Conservation (phyloP, 2,329 filamentous ascomycete genomes). For the Ramularia collo-cygni region DNA sequence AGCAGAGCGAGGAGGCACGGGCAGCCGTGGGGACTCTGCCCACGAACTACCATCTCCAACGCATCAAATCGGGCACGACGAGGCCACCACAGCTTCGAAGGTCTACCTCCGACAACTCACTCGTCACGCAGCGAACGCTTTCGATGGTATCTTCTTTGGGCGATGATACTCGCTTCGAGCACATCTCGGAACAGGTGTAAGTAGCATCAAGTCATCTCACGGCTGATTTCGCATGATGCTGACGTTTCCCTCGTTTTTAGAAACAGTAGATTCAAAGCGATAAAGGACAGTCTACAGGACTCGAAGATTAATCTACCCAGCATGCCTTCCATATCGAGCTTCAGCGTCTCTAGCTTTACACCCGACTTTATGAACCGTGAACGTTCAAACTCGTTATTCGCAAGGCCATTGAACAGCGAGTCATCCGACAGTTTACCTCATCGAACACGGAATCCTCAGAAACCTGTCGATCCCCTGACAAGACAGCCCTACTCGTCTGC, state of each 20-base stretch:
- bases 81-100: constrained; percentile 42
- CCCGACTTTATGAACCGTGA: constrained; percentile 27
- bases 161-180: constrained; percentile 71
- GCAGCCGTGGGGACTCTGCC: constrained; percentile 19
- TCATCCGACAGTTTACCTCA: not conserved
- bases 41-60: constrained; percentile 12
- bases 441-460: constrained; percentile 6
- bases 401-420: constrained; percentile 6
- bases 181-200: constrained; percentile 68
- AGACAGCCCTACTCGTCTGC: constrained; percentile 20
- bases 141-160: constrained; percentile 78
- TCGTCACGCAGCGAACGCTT: constrained; percentile 63
- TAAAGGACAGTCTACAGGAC: constrained; percentile 80
- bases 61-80: constrained; percentile 9
- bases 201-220: too few relatives aligned
- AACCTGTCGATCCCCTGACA: constrained; percentile 23
- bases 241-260: too few relatives aligned
- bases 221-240: too few relatives aligned
- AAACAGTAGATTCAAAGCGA: constrained; percentile 82
- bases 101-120: constrained; percentile 69
- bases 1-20: constrained; percentile 14
- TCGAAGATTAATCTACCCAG: constrained; percentile 61
- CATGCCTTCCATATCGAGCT: constrained; percentile 45
- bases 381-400: constrained; percentile 16
- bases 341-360: constrained; percentile 21